Evolutionary conservation across 371 early-diverging fungal species (phyloP).

Genomic region (Lichtheimia corymbifera): DNA sequence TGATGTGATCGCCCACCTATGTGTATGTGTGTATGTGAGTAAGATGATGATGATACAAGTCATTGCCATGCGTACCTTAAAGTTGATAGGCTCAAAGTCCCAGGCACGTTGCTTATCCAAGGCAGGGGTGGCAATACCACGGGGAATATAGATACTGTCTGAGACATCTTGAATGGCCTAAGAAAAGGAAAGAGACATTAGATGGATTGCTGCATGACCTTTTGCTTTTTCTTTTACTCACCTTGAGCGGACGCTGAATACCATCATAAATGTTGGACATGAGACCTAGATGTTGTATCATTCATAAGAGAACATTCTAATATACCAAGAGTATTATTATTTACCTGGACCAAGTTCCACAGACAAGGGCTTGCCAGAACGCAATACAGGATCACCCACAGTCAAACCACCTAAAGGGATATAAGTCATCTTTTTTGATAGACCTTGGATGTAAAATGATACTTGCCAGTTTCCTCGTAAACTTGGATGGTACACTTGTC

Average conservation of each 20-base stretch:
- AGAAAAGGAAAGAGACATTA: constrained; percentile 4
- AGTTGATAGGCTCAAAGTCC: constrained; percentile 95
- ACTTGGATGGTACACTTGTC: constrained; percentile 99
- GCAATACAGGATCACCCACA: constrained; percentile 98
- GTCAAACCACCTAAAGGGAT: constrained; percentile 88
- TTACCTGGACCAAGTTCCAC: constrained; percentile 99
- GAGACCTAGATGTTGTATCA: constrained; percentile 58
- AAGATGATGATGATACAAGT: no score
- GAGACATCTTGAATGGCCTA: constrained; percentile 93
- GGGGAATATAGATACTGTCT: constrained; percentile 98
- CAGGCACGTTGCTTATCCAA: constrained; percentile 91
- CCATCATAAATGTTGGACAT: constrained; percentile 99
- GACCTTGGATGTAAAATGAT: background rate
- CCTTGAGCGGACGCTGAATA: constrained; percentile 99
- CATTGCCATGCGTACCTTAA: no score
- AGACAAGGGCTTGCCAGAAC: constrained; percentile 98
- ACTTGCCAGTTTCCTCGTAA: constrained; percentile 98
- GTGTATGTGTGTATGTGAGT: background rate
- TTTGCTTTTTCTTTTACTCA: constrained; percentile 20
- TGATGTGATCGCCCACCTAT: constrained; percentile 94
- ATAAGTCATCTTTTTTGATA: constrained; percentile 5
- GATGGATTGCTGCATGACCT: background rate
- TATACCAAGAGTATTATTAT: background rate
- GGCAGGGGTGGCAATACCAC: constrained; percentile 97
- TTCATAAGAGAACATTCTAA: background rate